Evolutionary conservation across 2,329 filamentous ascomycete species (phyloP).

Genomic region (Penicillium corylophilum): DNA sequence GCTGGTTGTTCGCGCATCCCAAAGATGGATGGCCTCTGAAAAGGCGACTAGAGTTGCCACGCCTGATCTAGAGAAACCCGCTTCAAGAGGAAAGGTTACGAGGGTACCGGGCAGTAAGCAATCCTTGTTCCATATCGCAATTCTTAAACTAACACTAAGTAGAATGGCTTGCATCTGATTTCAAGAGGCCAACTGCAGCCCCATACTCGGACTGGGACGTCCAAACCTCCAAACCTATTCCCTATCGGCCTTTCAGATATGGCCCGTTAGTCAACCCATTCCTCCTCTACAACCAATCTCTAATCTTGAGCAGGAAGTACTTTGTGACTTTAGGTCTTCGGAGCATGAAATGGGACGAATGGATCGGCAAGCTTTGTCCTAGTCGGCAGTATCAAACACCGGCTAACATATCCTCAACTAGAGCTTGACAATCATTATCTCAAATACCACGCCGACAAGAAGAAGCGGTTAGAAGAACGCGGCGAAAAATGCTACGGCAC

Average conservation of each 20-base stretch:
- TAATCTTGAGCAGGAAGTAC: constrained; percentile 53
- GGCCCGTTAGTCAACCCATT: constrained; percentile 53
- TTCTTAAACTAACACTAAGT: background rate
- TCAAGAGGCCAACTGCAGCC: constrained; percentile 58
- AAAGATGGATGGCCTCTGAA: constrained; percentile 25
- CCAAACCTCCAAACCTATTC: constrained; percentile 66
- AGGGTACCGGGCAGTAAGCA: constrained; percentile 50
- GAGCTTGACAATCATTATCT: constrained; percentile 79
- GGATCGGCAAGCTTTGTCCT: constrained; percentile 55
- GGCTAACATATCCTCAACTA: constrained; percentile 18
- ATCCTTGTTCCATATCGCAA: background rate
- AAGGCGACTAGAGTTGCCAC: constrained; percentile 24
- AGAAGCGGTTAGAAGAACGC: constrained; percentile 64
- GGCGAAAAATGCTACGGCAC: constrained; percentile 68
- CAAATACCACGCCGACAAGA: constrained; percentile 71
- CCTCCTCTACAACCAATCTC: background rate
- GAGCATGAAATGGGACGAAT: constrained; percentile 67
- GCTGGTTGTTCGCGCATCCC: constrained; percentile 24
- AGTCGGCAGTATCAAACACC: background rate
- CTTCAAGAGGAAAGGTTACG: constrained; percentile 27
- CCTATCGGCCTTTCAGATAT: constrained; percentile 75
- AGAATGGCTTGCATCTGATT: constrained; percentile 60
- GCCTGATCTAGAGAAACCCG: constrained; percentile 50
- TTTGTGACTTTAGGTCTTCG: constrained; percentile 75
- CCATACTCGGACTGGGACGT: constrained; percentile 71